Conservation (phyloP, 2,329 filamentous ascomycete species). For the Lizonia empirigonia region DNA sequence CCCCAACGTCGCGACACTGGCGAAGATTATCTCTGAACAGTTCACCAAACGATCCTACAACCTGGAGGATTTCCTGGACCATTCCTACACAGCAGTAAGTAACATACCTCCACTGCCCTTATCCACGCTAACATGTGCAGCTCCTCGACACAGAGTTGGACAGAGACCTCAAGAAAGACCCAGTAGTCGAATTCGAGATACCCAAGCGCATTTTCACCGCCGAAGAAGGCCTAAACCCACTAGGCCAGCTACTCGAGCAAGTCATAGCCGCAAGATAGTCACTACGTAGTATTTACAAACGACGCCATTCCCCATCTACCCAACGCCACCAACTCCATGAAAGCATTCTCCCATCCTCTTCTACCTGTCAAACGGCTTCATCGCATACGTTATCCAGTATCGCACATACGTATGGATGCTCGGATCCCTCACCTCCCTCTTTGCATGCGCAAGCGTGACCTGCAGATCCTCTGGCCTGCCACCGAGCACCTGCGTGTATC, state of each 20-base stretch:
- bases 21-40: constrained; percentile 92
- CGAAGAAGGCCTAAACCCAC: constrained; percentile 38
- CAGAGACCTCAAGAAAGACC: constrained; percentile 82
- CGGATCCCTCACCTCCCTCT: constrained; percentile 28
- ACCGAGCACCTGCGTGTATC: constrained; percentile 25
- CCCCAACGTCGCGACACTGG: constrained; percentile 91
- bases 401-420: constrained; percentile 32
- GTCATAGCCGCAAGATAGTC: constrained; percentile 37
- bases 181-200: constrained; percentile 92
- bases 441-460: constrained; percentile 25
- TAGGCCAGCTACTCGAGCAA: constrained; percentile 42
- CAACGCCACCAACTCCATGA: constrained; percentile 1
- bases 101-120: background rate
- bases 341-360: background rate
- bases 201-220: constrained; percentile 77
- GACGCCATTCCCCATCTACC: background rate
- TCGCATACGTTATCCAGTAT: constrained; percentile 30
- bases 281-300: background rate
- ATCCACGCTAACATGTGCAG: constrained; percentile 48
- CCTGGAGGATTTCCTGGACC: constrained; percentile 95
- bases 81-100: constrained; percentile 82
- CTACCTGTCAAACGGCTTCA: background rate
- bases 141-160: constrained; percentile 83
- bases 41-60: constrained; percentile 96
- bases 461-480: constrained; percentile 24